Conservation (phyloP, 208 protist species). For the Angomonas desouzai region DNA sequence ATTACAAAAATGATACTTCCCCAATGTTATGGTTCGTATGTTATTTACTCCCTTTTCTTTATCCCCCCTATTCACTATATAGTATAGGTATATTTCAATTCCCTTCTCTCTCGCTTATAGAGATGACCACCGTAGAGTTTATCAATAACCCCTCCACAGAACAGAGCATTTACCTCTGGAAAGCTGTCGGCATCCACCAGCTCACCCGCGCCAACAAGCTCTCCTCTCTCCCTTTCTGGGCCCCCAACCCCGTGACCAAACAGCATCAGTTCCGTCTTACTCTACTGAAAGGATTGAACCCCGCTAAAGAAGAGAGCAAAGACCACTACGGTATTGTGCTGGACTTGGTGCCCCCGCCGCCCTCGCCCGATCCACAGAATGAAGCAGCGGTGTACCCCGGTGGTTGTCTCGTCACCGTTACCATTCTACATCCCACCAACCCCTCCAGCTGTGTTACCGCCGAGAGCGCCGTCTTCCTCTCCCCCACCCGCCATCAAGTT, state of each 20-base stretch:
- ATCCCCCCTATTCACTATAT: neutral
- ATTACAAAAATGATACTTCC: neutral
- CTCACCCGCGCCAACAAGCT: conserved; percentile 78
- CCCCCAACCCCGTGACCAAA: conserved; percentile 46
- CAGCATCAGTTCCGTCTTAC: conserved; percentile 67
- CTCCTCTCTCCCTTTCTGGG: conserved; percentile 74
- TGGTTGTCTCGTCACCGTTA: conserved; percentile 45
- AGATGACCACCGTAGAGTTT: conserved; percentile 48
- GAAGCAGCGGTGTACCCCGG: conserved; percentile 28
- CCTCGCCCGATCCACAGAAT: conserved; percentile 3
- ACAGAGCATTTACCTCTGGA: conserved; percentile 51
- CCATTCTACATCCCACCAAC: conserved; percentile 25
- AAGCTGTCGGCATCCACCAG: conserved; percentile 27
- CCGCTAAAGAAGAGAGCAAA: conserved; percentile 9
- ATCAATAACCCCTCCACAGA: conserved; percentile 47
- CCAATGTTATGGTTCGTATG: too few relatives aligned
- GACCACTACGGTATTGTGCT: conserved; percentile 62
- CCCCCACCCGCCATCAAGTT: neutral
- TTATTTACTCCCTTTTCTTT: neutral
- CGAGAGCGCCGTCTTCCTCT: neutral
- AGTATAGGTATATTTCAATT: too few relatives aligned
- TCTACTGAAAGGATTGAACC: conserved; percentile 57
- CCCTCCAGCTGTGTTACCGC: neutral
- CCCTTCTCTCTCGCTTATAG: too few relatives aligned
- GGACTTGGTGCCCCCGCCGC: conserved; percentile 63